phyloP scores from a whole-genome alignment of 441 rosid genomes.

The Euphorbia schlechtendalii region DNA sequence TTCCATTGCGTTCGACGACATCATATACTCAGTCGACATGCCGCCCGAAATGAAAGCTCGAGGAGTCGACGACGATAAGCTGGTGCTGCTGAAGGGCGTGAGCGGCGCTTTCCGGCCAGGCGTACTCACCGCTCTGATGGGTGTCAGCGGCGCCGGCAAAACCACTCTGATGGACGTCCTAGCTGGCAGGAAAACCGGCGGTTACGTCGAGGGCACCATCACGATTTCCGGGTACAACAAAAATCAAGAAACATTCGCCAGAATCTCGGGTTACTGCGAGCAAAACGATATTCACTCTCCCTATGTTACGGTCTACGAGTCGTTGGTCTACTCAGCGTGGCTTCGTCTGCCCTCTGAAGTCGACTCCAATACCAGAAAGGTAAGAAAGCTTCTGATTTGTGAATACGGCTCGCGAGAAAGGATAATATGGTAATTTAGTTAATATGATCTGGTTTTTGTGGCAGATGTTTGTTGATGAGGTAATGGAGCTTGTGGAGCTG shows the following conservation, averaged over 20 bases:
- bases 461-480: constrained; percentile 36
- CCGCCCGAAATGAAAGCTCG: constrained; percentile 58
- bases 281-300: constrained; percentile 41
- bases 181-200: constrained; percentile 41
- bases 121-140: constrained; percentile 79
- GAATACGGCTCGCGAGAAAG: background rate
- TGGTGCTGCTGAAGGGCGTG: constrained; percentile 55
- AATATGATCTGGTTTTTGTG: too few species aligned
- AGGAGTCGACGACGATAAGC: constrained; percentile 41
- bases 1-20: constrained; percentile 54
- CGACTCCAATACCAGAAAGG: constrained; percentile 24
- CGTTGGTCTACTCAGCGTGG: constrained; percentile 44
- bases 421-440: too few species aligned
- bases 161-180: constrained; percentile 48
- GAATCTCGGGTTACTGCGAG: constrained; percentile 40
- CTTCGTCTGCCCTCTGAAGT: constrained; percentile 36
- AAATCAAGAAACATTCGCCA: constrained; percentile 42
- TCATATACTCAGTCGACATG: constrained; percentile 57
- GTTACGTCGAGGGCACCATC: constrained; percentile 36
- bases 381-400: constrained; percentile 28
- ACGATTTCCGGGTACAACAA: constrained; percentile 37
- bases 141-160: constrained; percentile 86
- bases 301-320: constrained; percentile 36
- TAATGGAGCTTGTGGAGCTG: constrained; percentile 40
- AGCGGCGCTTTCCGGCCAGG: constrained; percentile 92